Conservation (phyloP, 2,329 filamentous ascomycete species). For the Calonectria hawksworthii region DNA sequence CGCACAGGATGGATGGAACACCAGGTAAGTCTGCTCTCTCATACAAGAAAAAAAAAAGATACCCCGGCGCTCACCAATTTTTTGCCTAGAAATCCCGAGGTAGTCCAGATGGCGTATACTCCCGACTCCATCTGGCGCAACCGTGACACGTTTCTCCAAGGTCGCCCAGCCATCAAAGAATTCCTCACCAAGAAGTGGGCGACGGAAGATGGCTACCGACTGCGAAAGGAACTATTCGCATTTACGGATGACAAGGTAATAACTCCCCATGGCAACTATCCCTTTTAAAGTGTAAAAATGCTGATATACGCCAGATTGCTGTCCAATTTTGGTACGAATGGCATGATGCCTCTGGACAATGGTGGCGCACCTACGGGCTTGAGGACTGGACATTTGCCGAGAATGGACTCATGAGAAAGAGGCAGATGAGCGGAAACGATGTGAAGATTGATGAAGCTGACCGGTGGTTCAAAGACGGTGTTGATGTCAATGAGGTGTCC, state of each 20-base stretch:
- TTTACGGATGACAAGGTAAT: conserved; percentile 75
- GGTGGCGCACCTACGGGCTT: conserved; percentile 90
- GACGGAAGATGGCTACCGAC: conserved; percentile 77
- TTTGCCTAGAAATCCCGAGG: conserved; percentile 69
- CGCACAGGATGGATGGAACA: conserved; percentile 88
- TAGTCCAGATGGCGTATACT: conserved; percentile 81
- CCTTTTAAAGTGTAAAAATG: background rate
- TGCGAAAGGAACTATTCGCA: conserved; percentile 88
- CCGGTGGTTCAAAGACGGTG: conserved; percentile 78
- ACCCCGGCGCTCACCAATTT: background rate
- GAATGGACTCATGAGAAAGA: conserved; percentile 79
- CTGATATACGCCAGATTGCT: conserved; percentile 68
- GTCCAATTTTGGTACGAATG: conserved; percentile 95
- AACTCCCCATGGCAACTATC: background rate
- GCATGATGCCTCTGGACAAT: conserved; percentile 77
- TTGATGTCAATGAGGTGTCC: conserved; percentile 76
- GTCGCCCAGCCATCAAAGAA: conserved; percentile 75
- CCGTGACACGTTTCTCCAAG: conserved; percentile 76
- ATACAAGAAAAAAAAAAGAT: background rate
- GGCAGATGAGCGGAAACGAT: conserved; percentile 83
- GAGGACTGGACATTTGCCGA: conserved; percentile 84
- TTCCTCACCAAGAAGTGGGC: conserved; percentile 83
- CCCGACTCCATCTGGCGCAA: conserved; percentile 86
- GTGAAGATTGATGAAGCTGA: conserved; percentile 72
- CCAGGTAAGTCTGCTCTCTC: conserved; percentile 64